Evolutionary conservation across 2,329 filamentous ascomycete species (phyloP), one percentile per base, ranked within the genome.

Genomic region (Dactylellina sp.): DNA sequence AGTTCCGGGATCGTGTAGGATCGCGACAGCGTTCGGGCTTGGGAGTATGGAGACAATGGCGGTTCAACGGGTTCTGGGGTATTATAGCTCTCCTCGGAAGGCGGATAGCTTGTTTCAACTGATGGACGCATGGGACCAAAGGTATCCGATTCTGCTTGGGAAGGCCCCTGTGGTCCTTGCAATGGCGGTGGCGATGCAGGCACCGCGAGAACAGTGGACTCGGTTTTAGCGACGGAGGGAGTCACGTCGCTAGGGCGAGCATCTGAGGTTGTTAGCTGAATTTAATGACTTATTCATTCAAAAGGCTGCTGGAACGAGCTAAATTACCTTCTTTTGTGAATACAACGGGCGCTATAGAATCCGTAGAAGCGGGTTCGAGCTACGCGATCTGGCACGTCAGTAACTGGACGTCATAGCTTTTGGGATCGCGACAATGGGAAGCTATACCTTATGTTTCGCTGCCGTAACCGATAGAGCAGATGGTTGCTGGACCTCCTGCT

Each of bases 1-100:
- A 91, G 88, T 2, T 87, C 84, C 1, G 91, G 91, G 46, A 94
- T 85, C 22, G 91, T 95, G 44, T 94, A 86, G 78, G 89, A 86
- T 77, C 89, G 89, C 14, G 92, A 82, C 20, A 88, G 82, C 25
- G 87, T 84, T 76, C 90, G 88, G 72, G 84, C 86, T 50, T 86
- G 82, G 0, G 89, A 86, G 81, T 92, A 92, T 0, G 90, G 90
- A 0, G 90, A 93, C n/a, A 79, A 79, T 2, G 84, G 81, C 0
- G 83, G 83, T 11, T 79, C 77, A 7, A 78, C 78, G 20, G 74
- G 74, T 42, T 79, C 77, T 32, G 79, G 76, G 16, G 68, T 37
- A n/a, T 53, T 22, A 7, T 50, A 52, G 46, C n/a, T n/a, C n/a
- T 59, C 75, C 60, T 52, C 77, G 70, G 59, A 74, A 32, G 52